These are phyloP conservation scores for Claviceps africana DNA, from an alignment of 2,329 filamentous ascomycete genomes.

Conservation along the genomic window DNA sequence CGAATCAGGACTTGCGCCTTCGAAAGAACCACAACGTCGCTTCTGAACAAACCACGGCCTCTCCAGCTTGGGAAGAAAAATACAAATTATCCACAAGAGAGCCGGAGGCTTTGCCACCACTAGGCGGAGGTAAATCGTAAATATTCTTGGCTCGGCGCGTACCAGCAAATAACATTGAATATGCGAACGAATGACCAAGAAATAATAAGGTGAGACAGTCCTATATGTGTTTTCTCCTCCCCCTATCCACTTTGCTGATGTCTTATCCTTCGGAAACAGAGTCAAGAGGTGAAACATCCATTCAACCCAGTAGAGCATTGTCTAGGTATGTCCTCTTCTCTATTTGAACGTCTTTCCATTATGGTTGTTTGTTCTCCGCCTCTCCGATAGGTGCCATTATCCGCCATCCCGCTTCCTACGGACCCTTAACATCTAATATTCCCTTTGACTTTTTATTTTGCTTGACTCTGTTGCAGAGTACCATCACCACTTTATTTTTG, in stretches of 20 bases:
- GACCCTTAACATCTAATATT: neutral
- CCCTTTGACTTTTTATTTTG: neutral
- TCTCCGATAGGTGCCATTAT: neutral
- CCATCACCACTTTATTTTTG: neutral
- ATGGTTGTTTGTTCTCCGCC: neutral
- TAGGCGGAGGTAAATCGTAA: neutral
- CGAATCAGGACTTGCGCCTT: neutral
- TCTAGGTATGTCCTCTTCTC: neutral
- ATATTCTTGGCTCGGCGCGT: neutral
- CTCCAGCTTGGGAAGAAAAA: neutral
- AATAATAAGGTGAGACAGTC: neutral
- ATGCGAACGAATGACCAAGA: neutral
- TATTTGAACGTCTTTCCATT: neutral
- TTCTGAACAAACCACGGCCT: neutral
- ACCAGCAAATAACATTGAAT: neutral
- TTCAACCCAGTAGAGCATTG: neutral
- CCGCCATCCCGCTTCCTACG: neutral
- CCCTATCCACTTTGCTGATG: neutral
- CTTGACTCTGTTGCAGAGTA: neutral
- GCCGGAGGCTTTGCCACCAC: neutral
- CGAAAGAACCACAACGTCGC: neutral
- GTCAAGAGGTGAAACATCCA: neutral
- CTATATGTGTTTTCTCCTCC: neutral
- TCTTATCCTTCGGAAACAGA: neutral
- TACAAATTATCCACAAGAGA: neutral